Evolutionary conservation across 192 early-diverging fungal genomes (phyloP).

Genomic region (Backusella westeae): DNA sequence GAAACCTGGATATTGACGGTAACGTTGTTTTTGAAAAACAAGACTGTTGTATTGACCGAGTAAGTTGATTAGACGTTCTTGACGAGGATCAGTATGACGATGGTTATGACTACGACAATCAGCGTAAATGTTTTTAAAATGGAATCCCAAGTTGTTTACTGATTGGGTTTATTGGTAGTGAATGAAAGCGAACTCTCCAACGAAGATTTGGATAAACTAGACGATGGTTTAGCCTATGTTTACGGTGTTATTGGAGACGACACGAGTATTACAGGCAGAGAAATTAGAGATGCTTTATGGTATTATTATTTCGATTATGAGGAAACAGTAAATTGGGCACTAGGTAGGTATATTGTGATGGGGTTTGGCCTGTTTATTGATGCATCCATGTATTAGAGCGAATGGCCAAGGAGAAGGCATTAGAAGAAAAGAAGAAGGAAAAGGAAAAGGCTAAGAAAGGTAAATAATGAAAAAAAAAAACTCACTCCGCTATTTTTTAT

Average conservation of each 20-base stretch:
- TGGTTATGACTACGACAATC: slow-evolving; percentile 28
- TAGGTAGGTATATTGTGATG: slow-evolving; percentile 50
- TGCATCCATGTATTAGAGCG: neutral
- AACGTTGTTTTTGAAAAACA: slow-evolving; percentile 10
- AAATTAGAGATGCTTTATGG: slow-evolving; percentile 72
- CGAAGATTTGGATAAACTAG: slow-evolving; percentile 43
- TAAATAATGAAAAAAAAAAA: neutral
- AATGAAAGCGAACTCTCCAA: slow-evolving; percentile 23
- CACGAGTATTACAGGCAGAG: slow-evolving; percentile 51
- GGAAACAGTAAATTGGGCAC: slow-evolving; percentile 62
- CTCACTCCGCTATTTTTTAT: neutral
- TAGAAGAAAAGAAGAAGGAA: slow-evolving; percentile 19
- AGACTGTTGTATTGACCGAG: neutral
- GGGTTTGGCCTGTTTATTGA: neutral
- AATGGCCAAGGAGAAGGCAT: slow-evolving; percentile 10
- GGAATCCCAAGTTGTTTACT: neutral
- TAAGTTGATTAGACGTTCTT: slow-evolving; percentile 35
- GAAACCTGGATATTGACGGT: slow-evolving; percentile 53
- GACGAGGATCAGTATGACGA: slow-evolving; percentile 53
- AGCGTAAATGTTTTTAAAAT: slow-evolving; percentile 17
- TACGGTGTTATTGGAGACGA: slow-evolving; percentile 56
- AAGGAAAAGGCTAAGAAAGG: slow-evolving; percentile 7
- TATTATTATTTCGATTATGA: slow-evolving; percentile 72
- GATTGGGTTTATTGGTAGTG: neutral
- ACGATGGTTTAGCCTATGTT: slow-evolving; percentile 57